phyloP scores from a whole-genome alignment of 208 protist species.

The Trypanosoma platydactyli region DNA sequence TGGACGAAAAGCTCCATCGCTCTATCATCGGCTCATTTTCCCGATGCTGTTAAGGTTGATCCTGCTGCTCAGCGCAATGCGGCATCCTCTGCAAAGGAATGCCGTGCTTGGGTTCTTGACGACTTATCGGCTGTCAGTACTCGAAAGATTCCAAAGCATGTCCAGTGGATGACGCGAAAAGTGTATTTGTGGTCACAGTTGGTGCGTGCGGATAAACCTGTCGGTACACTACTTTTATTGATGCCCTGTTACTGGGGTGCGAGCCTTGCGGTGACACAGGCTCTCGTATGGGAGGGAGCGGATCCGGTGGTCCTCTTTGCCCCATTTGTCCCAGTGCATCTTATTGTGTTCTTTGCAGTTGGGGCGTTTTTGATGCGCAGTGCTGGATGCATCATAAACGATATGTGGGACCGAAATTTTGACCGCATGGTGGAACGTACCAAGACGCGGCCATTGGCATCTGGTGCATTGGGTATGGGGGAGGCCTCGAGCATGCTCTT shows the following conservation, averaged over 20 bases:
- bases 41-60: constrained; percentile 56
- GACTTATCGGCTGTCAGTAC: constrained; percentile 23
- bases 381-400: constrained; percentile 82
- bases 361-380: constrained; percentile 83
- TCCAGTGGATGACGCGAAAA: constrained; percentile 34
- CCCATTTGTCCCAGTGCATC: constrained; percentile 78
- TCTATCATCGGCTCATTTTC: constrained; percentile 69
- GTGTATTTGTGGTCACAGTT: constrained; percentile 56
- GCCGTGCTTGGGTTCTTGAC: constrained; percentile 51
- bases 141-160: constrained; percentile 38
- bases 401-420: constrained; percentile 83
- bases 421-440: constrained; percentile 76
- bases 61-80: constrained; percentile 46
- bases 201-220: constrained; percentile 66
- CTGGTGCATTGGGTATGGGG: constrained; percentile 48
- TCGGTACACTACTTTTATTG: constrained; percentile 72
- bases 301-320: constrained; percentile 76
- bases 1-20: constrained; percentile 74
- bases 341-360: constrained; percentile 56
- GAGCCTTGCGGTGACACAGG: constrained; percentile 72
- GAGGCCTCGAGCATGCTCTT: constrained; percentile 52
- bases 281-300: constrained; percentile 84
- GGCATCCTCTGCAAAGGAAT: constrained; percentile 61
- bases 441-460: constrained; percentile 61
- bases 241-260: constrained; percentile 83